These are phyloP conservation scores for Dendrobium catenatum DNA, from an alignment of 106 monocot species.

Conservation along the genomic window DNA sequence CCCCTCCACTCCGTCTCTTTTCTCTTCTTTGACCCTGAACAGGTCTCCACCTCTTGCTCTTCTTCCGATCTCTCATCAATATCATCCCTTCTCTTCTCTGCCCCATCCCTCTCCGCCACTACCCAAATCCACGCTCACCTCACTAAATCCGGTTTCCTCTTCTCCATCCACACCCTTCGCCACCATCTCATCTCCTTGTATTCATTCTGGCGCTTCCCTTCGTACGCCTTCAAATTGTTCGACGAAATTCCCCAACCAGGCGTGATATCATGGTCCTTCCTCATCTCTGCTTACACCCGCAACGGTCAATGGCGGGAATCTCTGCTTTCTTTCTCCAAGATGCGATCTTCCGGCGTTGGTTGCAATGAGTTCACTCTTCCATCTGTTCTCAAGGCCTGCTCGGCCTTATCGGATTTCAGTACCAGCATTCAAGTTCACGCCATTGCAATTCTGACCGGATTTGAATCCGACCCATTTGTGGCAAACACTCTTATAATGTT, in stretches of 20 bases:
- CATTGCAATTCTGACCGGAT: constrained; percentile 33
- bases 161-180: constrained; percentile 13
- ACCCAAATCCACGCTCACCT: constrained; percentile 41
- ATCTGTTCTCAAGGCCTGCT: constrained; percentile 69
- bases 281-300: constrained; percentile 48
- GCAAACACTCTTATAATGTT: constrained; percentile 65
- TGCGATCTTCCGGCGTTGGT: constrained; percentile 31
- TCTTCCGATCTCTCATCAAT: constrained; percentile 5
- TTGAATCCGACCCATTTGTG: constrained; percentile 55
- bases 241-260: constrained; percentile 63
- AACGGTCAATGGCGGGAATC: constrained; percentile 36
- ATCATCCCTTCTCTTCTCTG: constrained; percentile 8
- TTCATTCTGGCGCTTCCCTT: constrained; percentile 24
- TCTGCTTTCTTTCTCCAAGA: constrained; percentile 30
- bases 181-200: constrained; percentile 60
- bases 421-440: constrained; percentile 59
- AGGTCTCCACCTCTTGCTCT: background rate
- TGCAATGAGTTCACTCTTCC: constrained; percentile 81
- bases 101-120: constrained; percentile 19
- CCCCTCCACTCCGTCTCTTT: background rate
- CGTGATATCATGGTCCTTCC: constrained; percentile 53
- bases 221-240: constrained; percentile 49
- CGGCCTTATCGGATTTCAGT: constrained; percentile 17
- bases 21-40: background rate
- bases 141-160: constrained; percentile 34